These are phyloP conservation scores for Poa pratensis DNA, from an alignment of 176 grass and related monocot genomes.

Conservation along the genomic window DNA sequence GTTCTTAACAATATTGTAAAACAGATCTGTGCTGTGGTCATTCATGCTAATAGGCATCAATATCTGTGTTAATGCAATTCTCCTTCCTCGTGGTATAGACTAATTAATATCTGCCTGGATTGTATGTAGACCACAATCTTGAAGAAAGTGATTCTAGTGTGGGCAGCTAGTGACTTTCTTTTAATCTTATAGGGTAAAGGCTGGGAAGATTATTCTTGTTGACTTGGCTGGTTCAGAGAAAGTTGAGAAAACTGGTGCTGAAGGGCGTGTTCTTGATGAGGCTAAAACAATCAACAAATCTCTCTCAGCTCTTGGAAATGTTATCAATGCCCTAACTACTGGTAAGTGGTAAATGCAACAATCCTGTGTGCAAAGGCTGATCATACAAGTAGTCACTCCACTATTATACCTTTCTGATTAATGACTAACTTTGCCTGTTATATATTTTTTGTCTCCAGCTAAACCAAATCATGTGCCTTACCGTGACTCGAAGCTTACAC, in stretches of 20 bases:
- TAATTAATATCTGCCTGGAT: constrained; percentile 1
- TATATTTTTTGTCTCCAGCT: constrained; percentile 50
- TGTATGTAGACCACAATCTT: constrained; percentile 6
- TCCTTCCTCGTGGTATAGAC: constrained; percentile 23
- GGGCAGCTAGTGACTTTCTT: constrained; percentile 5
- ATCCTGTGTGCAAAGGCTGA: background rate
- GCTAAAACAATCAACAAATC: constrained; percentile 96
- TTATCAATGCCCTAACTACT: constrained; percentile 87
- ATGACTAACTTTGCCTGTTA: constrained; percentile 22
- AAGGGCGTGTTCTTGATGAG: constrained; percentile 84
- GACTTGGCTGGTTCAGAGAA: constrained; percentile 94
- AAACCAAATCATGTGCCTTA: constrained; percentile 88
- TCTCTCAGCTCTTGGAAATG: constrained; percentile 85
- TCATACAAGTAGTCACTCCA: constrained; percentile 8
- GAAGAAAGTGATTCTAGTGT: constrained; percentile 1
- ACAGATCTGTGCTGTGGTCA: background rate
- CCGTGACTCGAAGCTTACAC: constrained; percentile 88
- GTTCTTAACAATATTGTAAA: background rate
- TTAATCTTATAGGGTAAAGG: constrained; percentile 59
- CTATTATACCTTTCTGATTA: constrained; percentile 5
- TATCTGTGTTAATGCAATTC: constrained; percentile 1
- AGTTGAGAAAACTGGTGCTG: constrained; percentile 87
- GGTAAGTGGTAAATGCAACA: constrained; percentile 65
- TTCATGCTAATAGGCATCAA: constrained; percentile 9
- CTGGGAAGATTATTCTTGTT: constrained; percentile 86